These are phyloP conservation scores for Taiwanofungus camphoratus DNA, from an alignment of 1,284 basidiomycete species.

Conservation along the genomic window DNA sequence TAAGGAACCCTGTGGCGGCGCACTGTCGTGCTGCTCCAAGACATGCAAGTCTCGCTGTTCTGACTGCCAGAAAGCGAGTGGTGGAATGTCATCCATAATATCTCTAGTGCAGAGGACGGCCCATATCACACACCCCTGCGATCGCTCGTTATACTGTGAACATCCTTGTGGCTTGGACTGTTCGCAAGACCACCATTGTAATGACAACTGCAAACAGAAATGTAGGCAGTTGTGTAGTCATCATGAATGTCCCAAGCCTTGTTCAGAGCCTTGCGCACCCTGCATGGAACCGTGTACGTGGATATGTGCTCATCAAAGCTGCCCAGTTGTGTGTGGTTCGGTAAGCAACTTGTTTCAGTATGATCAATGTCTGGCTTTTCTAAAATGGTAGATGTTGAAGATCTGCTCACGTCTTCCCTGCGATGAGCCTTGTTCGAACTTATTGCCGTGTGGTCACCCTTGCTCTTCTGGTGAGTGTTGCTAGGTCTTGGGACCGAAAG, in stretches of 20 bases:
- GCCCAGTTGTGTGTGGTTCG: conserved; percentile 64
- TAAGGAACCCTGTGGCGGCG: conserved; percentile 34
- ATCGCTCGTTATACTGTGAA: conserved; percentile 49
- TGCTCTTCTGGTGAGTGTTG: conserved; percentile 59
- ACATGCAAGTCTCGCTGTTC: conserved; percentile 44
- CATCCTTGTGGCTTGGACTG: conserved; percentile 52
- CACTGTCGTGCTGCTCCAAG: conserved; percentile 53
- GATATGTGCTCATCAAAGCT: conserved; percentile 47
- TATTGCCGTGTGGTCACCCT: conserved; percentile 52
- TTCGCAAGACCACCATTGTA: conserved; percentile 46
- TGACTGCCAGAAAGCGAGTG: conserved; percentile 40
- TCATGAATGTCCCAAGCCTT: conserved; percentile 40
- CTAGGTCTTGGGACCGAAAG: no score
- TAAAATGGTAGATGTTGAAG: no score
- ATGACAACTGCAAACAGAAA: conserved; percentile 35
- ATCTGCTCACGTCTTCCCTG: conserved; percentile 66
- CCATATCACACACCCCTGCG: conserved; percentile 48
- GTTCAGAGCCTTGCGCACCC: conserved; percentile 54
- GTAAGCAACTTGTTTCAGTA: conserved; percentile 41
- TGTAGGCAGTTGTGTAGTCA: conserved; percentile 59
- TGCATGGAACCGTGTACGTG: conserved; percentile 61
- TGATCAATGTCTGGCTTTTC: no score
- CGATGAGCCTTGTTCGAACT: conserved; percentile 45
- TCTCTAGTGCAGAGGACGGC: conserved; percentile 63
- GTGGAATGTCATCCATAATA: conserved; percentile 58